A percentile compares a stretch with the other conserved stretches of the same genome.
Evolutionary conservation across 2,329 filamentous ascomycete species (phyloP).

Genomic region (Alternaria arborescens): DNA sequence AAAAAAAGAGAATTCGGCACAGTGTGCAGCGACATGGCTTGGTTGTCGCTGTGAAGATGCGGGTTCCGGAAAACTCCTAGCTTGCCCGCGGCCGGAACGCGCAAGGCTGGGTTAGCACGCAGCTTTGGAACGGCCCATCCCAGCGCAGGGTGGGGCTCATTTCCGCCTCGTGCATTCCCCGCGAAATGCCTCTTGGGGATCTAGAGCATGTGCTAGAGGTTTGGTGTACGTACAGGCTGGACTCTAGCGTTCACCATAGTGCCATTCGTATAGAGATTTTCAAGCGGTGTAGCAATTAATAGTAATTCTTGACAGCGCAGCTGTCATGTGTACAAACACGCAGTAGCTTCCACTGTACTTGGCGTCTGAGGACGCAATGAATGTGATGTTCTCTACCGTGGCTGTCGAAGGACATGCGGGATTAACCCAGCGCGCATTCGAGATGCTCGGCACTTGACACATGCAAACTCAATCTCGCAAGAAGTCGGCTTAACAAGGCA

Average conservation of each 20-base stretch:
- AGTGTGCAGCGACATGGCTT: slow-evolving; percentile 16
- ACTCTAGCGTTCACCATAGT: not conserved
- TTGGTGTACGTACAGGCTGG: slow-evolving; percentile 13
- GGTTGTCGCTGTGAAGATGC: slow-evolving; percentile 14
- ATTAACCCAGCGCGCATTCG: slow-evolving; percentile 9
- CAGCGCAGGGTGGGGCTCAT: slow-evolving; percentile 22
- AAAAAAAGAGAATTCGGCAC: slow-evolving; percentile 16
- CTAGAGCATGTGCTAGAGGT: slow-evolving; percentile 24
- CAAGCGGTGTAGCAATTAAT: slow-evolving; percentile 4
- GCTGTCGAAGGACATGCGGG: slow-evolving; percentile 5
- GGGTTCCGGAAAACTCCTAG: slow-evolving; percentile 36
- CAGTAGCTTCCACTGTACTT: not conserved
- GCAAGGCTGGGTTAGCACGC: slow-evolving; percentile 11
- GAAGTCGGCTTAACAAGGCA: slow-evolving; percentile 10
- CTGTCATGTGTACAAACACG: not conserved
- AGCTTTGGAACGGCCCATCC: slow-evolving; percentile 9
- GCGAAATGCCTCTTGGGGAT: slow-evolving; percentile 28
- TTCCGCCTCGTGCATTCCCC: slow-evolving; percentile 33
- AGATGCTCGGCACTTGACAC: slow-evolving; percentile 22
- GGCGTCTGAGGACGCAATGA: not conserved
- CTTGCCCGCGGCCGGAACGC: slow-evolving; percentile 38
- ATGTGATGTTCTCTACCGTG: not conserved
- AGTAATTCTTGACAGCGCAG: not conserved
- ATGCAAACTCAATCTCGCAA: slow-evolving; percentile 7
- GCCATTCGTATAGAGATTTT: not conserved